These are phyloP conservation scores for Ricinus communis DNA, from an alignment of 345 rosid genomes.

Conservation along the genomic window DNA sequence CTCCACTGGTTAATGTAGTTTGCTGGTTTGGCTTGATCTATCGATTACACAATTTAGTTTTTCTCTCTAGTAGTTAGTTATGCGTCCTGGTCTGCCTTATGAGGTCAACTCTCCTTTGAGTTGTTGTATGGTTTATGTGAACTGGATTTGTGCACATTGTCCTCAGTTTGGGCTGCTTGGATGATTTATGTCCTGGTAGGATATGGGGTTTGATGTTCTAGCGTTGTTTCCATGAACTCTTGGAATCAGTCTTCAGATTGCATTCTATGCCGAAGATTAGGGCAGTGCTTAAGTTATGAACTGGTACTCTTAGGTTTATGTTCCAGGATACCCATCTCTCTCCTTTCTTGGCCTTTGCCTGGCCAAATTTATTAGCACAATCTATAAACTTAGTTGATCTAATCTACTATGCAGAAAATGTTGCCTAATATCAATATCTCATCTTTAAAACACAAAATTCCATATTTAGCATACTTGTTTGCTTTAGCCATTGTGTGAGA, in stretches of 20 bases:
- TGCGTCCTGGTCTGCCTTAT: neutral
- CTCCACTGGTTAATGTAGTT: neutral
- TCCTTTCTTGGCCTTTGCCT: too few species aligned
- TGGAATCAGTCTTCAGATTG: too few species aligned
- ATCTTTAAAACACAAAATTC: neutral
- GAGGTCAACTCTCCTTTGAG: neutral
- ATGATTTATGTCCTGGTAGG: neutral
- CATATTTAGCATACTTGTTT: neutral
- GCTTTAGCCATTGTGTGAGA: neutral
- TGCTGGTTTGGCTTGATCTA: neutral
- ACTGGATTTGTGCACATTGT: neutral
- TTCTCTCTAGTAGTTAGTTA: neutral
- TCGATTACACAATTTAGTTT: neutral
- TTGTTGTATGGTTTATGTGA: neutral
- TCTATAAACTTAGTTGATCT: neutral
- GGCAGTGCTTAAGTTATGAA: too few species aligned
- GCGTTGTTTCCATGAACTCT: neutral
- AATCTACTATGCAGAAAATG: neutral
- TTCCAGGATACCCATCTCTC: too few species aligned
- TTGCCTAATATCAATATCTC: neutral
- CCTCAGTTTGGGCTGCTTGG: neutral
- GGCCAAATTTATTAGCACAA: neutral
- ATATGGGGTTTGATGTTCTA: neutral
- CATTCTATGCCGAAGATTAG: too few species aligned
- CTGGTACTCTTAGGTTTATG: too few species aligned